Evolutionary conservation across 805 yeast species (phyloP).

Genomic region (Lachancea cidri): DNA sequence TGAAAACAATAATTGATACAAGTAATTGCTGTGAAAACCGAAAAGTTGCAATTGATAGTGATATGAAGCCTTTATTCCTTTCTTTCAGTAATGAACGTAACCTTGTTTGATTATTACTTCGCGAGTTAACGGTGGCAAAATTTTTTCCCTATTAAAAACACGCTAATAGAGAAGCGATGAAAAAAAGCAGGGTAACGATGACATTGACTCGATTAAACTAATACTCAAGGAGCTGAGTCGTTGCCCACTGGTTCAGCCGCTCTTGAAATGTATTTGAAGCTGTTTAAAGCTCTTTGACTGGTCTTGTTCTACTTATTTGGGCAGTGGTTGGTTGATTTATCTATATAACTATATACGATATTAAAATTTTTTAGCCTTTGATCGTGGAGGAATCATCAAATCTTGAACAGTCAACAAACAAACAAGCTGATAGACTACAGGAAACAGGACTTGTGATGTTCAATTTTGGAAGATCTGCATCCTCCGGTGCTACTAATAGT

Average conservation of each 20-base stretch:
- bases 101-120: too few relatives aligned
- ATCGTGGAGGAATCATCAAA: too few relatives aligned
- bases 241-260: too few relatives aligned
- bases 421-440: background rate
- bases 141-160: background rate
- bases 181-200: background rate
- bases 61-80: background rate
- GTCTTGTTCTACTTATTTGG: background rate
- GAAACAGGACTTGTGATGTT: slow-evolving; percentile 2
- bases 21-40: background rate
- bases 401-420: too few relatives aligned
- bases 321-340: background rate
- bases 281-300: too few relatives aligned
- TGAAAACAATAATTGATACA: background rate
- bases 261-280: too few relatives aligned
- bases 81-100: background rate
- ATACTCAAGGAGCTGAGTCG: background rate
- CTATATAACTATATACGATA: background rate
- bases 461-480: slow-evolving; percentile 7
- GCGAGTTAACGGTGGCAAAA: background rate
- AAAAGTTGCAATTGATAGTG: background rate
- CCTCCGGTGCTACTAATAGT: slow-evolving; percentile 6
- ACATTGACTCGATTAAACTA: background rate
- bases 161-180: background rate
- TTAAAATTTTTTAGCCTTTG: too few relatives aligned